Percentiles rank a stretch among this genome's conserved stretches.
Evolutionary conservation across 139 green algal species (phyloP).

Genomic region (Picochlorum costavermella): DNA sequence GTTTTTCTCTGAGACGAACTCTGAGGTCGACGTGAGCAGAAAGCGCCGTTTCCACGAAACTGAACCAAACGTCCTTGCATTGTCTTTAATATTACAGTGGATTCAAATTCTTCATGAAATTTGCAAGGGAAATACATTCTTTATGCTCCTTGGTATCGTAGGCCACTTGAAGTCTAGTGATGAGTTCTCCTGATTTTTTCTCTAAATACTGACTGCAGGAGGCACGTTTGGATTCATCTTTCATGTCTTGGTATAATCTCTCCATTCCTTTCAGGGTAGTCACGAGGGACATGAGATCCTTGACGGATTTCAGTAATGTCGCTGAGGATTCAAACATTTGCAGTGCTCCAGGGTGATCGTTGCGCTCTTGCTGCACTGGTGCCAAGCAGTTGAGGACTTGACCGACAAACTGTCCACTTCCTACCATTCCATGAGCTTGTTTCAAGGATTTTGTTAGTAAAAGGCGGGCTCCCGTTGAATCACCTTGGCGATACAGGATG

Average conservation of each 20-base stretch:
- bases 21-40: too few relatives aligned
- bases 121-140: not conserved
- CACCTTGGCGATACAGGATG: conserved; percentile 4
- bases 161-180: not conserved
- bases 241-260: conserved; percentile 7
- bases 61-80: not conserved
- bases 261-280: conserved; percentile 9
- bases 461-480: conserved; percentile 7
- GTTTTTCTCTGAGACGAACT: too few relatives aligned
- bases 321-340: conserved; percentile 21
- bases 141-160: not conserved
- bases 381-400: conserved; percentile 26
- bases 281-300: conserved; percentile 19
- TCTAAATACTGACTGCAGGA: conserved; percentile 5
- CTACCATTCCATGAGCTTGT: conserved; percentile 15
- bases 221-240: not conserved
- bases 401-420: conserved; percentile 24
- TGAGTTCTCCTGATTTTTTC: conserved; percentile 16
- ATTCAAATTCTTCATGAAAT: not conserved
- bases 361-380: conserved; percentile 15
- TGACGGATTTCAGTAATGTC: conserved; percentile 16
- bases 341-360: conserved; percentile 15
- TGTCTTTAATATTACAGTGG: conserved; percentile 9
- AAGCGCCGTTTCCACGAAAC: not conserved
- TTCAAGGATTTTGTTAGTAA: conserved; percentile 29